Percentiles rank a stretch among this genome's conserved stretches.
Conservation (phyloP, 495 filamentous ascomycete genomes). For the Pseudevernia furfuracea region DNA sequence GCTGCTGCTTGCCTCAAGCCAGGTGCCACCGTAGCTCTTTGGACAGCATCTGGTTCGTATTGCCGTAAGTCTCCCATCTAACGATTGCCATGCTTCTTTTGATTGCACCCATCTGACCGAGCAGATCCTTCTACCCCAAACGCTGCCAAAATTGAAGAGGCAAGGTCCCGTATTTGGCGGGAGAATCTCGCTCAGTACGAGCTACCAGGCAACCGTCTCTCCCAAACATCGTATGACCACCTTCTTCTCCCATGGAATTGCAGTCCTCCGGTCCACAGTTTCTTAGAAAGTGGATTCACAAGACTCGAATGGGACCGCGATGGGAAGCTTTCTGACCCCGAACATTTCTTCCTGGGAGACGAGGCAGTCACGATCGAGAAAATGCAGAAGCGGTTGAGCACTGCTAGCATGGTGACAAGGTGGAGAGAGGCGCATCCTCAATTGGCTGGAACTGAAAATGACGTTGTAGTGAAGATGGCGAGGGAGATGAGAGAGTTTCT, state of each 20-base stretch:
- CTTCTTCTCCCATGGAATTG: constrained; percentile 47
- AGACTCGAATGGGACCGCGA: constrained; percentile 38
- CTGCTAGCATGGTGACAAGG: constrained; percentile 38
- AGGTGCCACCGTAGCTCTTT: constrained; percentile 51
- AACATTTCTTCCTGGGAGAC: constrained; percentile 25
- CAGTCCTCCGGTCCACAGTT: constrained; percentile 30
- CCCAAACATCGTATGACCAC: constrained; percentile 34
- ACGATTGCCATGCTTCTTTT: neutral
- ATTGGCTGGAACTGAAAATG: constrained; percentile 26
- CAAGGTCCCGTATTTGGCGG: constrained; percentile 31
- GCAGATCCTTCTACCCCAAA: constrained; percentile 34
- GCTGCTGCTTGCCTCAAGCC: constrained; percentile 46
- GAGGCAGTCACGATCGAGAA: constrained; percentile 26
- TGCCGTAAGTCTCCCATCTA: constrained; percentile 7
- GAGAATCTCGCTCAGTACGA: constrained; percentile 33
- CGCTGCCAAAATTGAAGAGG: constrained; percentile 27
- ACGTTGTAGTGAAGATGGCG: constrained; percentile 24
- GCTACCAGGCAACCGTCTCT: constrained; percentile 33
- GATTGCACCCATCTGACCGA: neutral
- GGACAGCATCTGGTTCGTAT: constrained; percentile 31
- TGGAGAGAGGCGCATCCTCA: constrained; percentile 45
- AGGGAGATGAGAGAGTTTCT: constrained; percentile 18
- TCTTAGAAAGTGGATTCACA: constrained; percentile 36
- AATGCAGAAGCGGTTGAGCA: constrained; percentile 34
- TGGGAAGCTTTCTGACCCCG: constrained; percentile 26